Base-by-base conservation (phyloP, 495 filamentous ascomycete genomes). In the Penicillium taxi region DNA sequence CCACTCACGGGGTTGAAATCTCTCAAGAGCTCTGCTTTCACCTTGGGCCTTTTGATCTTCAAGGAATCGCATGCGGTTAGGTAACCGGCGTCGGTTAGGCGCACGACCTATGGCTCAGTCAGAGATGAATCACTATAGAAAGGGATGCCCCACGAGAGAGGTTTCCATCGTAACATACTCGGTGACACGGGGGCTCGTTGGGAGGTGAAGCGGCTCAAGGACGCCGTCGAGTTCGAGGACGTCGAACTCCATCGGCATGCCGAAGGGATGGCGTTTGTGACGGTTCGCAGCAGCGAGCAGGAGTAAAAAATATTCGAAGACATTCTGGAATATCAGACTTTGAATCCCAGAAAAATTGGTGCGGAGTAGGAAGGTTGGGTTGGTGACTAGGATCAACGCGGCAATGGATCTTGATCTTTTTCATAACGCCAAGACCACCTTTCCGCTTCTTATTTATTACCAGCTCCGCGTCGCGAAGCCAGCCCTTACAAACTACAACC, bases 1-100 rank as follows among this genome's bases (percentile, higher is more conserved):
- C 76, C 79, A 96, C 12, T 73, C 67, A 33, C 86, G 58, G 16
- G 55, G 47, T 32, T 64, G 54, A 34, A 57, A 67, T 41, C 27
- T 55, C 42, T 66, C 58, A 28, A 71, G 33, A 15, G 46, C 49
- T 28, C 54, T 50, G 39, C 59, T 64, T 35, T 70, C 64, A 13
- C 41, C 52, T 39, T 58, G 55, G 5, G 50, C 40, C 44, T 57
- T 66, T 32, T 64, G 58, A 5, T 70, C 59, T 44, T 66, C 58
- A 12, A 63, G 39, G 39, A 64, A 58, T 47, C 42, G 57, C 32
- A 55, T 34, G 30, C 64, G 59, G 42, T 53, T 60, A 2, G 50
- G 52, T 41, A 50, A 19, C 26, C 49, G 49, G 45, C 58, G 57
- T 16, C 52, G 53, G 26, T 24, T 32, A 9, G 22, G n/a, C 7